phyloP scores from a whole-genome alignment of 1,284 basidiomycete genomes.

The Hemileia vastatrix region DNA sequence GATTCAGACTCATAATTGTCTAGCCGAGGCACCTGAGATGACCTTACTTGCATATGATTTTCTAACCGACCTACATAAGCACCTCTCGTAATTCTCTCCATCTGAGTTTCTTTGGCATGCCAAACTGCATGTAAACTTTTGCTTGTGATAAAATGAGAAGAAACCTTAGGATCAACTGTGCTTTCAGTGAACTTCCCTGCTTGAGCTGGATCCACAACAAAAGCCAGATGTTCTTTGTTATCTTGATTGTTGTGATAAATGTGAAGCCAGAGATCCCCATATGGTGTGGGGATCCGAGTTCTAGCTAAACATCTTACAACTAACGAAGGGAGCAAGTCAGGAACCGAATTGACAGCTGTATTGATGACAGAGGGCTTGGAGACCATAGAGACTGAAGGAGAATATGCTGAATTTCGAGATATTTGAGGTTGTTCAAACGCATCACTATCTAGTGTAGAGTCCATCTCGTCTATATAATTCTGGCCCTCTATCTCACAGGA shows the following conservation, averaged over 20 bases:
- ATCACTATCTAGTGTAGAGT: not conserved
- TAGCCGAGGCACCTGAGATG: no score
- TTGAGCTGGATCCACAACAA: constrained; percentile 86
- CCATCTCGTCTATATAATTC: not conserved
- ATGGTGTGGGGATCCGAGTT: constrained; percentile 90
- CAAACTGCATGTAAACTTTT: constrained; percentile 73
- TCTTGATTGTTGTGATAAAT: constrained; percentile 78
- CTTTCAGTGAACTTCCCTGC: constrained; percentile 48
- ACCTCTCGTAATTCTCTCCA: constrained; percentile 84
- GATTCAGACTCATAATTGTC: no score
- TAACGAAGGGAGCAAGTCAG: not conserved
- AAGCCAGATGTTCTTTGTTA: constrained; percentile 89
- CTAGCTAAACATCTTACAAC: constrained; percentile 85
- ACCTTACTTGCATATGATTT: no score
- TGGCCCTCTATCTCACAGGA: not conserved
- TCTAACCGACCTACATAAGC: constrained; percentile 77
- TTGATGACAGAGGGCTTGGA: not conserved
- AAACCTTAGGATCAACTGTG: constrained; percentile 41
- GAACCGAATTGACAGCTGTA: not conserved
- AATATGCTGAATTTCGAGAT: not conserved
- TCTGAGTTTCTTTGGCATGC: constrained; percentile 76
- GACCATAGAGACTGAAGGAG: not conserved
- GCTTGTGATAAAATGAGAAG: constrained; percentile 57
- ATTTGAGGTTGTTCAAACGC: not conserved
- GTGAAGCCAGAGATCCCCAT: constrained; percentile 87